These are phyloP conservation scores for Beauveria sp. DNA, from an alignment of 2,329 filamentous ascomycete genomes.

Conservation along the genomic window DNA sequence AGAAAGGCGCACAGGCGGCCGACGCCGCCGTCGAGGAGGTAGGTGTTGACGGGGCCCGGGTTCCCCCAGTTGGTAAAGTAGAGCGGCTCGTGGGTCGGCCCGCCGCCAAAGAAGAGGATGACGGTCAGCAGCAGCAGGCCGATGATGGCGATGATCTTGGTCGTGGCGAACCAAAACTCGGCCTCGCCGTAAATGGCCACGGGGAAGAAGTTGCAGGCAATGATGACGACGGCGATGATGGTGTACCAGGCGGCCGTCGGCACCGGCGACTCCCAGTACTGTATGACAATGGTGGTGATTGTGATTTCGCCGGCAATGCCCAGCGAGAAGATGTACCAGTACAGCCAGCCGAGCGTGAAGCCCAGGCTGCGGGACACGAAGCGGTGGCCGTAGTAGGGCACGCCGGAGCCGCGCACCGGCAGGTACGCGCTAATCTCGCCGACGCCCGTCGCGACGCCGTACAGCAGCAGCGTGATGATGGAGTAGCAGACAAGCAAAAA, in stretches of 20 bases:
- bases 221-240: slow-evolving; percentile 15
- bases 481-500: slow-evolving; percentile 38
- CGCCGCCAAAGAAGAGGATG: slow-evolving; percentile 40
- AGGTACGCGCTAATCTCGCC: slow-evolving; percentile 25
- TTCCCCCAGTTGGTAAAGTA: slow-evolving; percentile 35
- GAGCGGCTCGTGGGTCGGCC: slow-evolving; percentile 33
- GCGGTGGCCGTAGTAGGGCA: slow-evolving; percentile 19
- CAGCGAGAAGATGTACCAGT: slow-evolving; percentile 29
- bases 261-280: slow-evolving; percentile 16
- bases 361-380: slow-evolving; percentile 23
- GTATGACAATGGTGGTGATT: slow-evolving; percentile 15
- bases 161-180: slow-evolving; percentile 40
- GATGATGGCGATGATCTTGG: slow-evolving; percentile 42
- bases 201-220: slow-evolving; percentile 22
- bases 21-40: slow-evolving; percentile 32
- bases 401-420: slow-evolving; percentile 16
- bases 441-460: slow-evolving; percentile 42
- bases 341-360: slow-evolving; percentile 36
- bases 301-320: slow-evolving; percentile 16
- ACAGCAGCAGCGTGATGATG: slow-evolving; percentile 46
- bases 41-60: slow-evolving; percentile 22
- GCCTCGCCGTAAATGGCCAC: slow-evolving; percentile 39
- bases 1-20: slow-evolving; percentile 51
- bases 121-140: slow-evolving; percentile 40
- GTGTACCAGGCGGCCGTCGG: slow-evolving; percentile 16